Percentiles rank a stretch among this genome's conserved stretches.
Conservation (phyloP, 1,139 yeast genomes). For the Debaryomyces sp. region DNA sequence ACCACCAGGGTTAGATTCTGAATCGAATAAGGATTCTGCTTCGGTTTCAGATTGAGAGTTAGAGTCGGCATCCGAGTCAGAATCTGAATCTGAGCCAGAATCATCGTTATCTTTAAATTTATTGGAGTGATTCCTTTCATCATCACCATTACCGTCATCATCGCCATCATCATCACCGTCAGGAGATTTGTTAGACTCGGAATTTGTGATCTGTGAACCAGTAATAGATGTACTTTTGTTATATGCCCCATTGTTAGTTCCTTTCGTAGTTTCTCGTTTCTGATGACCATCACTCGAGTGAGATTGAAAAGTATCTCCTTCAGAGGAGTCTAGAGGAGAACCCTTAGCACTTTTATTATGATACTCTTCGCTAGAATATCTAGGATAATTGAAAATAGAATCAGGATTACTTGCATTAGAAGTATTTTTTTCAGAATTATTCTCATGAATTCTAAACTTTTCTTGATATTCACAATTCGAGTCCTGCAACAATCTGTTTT, state of each 20-base stretch:
- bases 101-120: neutral
- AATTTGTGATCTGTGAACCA: neutral
- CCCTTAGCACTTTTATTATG: neutral
- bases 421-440: neutral
- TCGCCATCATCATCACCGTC: neutral
- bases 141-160: neutral
- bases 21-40: neutral
- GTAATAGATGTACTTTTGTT: neutral
- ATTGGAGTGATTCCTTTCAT: neutral
- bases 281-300: neutral
- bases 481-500: neutral
- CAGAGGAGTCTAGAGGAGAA: neutral
- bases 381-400: neutral
- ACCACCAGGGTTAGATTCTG: conserved; percentile 1
- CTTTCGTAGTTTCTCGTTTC: neutral
- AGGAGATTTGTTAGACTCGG: neutral
- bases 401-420: neutral
- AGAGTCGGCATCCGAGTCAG: neutral
- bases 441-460: neutral
- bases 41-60: neutral
- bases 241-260: neutral
- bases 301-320: neutral
- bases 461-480: neutral
- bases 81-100: neutral
- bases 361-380: neutral